phyloP scores from a whole-genome alignment of 306 rosid species.

The Cicer bijugum region DNA sequence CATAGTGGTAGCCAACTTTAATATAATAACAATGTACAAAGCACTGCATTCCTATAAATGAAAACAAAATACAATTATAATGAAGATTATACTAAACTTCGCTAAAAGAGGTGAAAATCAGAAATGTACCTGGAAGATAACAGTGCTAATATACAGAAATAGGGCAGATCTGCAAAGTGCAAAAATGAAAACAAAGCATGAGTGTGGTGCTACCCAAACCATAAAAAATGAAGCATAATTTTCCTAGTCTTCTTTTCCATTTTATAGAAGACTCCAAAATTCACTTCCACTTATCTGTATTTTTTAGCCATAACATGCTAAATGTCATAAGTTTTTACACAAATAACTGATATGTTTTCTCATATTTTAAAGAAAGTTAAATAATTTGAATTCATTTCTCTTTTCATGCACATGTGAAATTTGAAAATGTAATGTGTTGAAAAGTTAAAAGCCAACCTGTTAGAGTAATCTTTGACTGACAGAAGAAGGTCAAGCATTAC shows the following conservation, averaged over 20 bases:
- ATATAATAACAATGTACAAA: slow-evolving; percentile 2
- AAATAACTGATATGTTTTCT: neutral
- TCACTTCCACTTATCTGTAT: too few species aligned
- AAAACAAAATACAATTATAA: slow-evolving; percentile 12
- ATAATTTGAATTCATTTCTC: too few species aligned
- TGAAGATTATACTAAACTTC: slow-evolving; percentile 11
- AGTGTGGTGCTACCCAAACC: slow-evolving; percentile 19
- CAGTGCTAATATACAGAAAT: slow-evolving; percentile 54
- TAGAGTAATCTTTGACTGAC: slow-evolving; percentile 60
- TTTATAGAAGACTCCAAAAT: neutral
- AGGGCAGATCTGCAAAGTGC: slow-evolving; percentile 65
- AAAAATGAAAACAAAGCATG: slow-evolving; percentile 41
- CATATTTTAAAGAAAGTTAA: too few species aligned
- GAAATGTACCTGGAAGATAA: slow-evolving; percentile 65
- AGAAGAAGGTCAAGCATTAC: slow-evolving; percentile 71
- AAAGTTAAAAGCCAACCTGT: slow-evolving; percentile 57
- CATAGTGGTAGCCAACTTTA: slow-evolving; percentile 1
- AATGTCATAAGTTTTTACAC: neutral
- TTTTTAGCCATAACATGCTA: neutral
- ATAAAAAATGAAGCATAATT: slow-evolving; percentile 20
- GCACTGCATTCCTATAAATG: neutral
- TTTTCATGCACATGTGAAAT: too few species aligned
- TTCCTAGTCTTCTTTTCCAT: neutral
- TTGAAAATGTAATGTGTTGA: slow-evolving; percentile 4
- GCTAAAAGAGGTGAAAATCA: neutral